Evolutionary conservation across 805 yeast species (phyloP).

Genomic region (Lipomyces mesembrius): DNA sequence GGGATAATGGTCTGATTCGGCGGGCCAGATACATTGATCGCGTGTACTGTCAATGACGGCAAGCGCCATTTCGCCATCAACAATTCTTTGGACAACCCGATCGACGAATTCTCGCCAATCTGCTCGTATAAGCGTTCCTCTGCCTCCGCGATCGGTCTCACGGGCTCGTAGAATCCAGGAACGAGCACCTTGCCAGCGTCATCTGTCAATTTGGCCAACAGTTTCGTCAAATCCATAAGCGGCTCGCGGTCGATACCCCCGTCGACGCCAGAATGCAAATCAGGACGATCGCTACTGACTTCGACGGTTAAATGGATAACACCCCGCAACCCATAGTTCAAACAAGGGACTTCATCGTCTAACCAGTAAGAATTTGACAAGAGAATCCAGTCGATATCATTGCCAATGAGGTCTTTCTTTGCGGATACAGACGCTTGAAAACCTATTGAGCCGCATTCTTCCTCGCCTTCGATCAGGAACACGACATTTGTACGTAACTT

Average conservation of each 20-base stretch:
- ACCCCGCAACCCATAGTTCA: slow-evolving; percentile 93
- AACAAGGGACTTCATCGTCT: slow-evolving; percentile 84
- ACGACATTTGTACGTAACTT: slow-evolving; percentile 72
- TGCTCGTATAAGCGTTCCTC: slow-evolving; percentile 68
- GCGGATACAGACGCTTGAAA: slow-evolving; percentile 70
- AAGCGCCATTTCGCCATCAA: slow-evolving; percentile 83
- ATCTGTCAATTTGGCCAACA: slow-evolving; percentile 66
- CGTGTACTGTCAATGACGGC: slow-evolving; percentile 88
- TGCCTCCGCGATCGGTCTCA: slow-evolving; percentile 58
- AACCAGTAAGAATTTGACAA: slow-evolving; percentile 94
- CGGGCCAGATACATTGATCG: slow-evolving; percentile 86
- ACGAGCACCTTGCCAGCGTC: slow-evolving; percentile 60
- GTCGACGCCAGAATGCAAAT: slow-evolving; percentile 94
- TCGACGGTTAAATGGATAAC: slow-evolving; percentile 79
- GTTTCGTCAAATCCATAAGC: slow-evolving; percentile 76
- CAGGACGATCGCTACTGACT: slow-evolving; percentile 74
- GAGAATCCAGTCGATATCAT: slow-evolving; percentile 78
- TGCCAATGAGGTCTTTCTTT: slow-evolving; percentile 57
- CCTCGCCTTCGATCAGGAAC: slow-evolving; percentile 91
- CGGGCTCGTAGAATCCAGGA: slow-evolving; percentile 74
- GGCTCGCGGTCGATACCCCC: slow-evolving; percentile 93
- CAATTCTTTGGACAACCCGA: slow-evolving; percentile 47
- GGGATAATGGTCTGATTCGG: slow-evolving; percentile 90
- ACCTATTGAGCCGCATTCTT: slow-evolving; percentile 90
- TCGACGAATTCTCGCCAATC: slow-evolving; percentile 53